phyloP scores from a whole-genome alignment of 148 eudicot genomes.

The Camellia japonica region DNA sequence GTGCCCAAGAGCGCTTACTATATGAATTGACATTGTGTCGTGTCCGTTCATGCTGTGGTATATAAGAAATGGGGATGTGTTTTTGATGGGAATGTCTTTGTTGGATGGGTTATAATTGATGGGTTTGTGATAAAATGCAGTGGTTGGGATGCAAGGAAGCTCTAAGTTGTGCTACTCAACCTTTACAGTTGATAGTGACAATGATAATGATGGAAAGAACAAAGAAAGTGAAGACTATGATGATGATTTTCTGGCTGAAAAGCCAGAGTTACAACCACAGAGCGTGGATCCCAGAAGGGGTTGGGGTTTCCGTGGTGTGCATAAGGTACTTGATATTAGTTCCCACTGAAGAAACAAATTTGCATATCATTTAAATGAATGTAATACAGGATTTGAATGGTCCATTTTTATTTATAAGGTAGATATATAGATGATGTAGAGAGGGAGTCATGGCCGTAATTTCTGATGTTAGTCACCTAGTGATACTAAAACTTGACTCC shows the following conservation, averaged over 20 bases:
- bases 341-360: neutral
- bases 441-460: neutral
- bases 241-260: conserved; percentile 46
- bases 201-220: conserved; percentile 30
- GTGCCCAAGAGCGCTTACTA: conserved; percentile 16
- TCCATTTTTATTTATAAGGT: neutral
- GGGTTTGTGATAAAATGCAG: conserved; percentile 31
- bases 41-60: neutral
- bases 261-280: conserved; percentile 48
- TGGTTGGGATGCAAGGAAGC: conserved; percentile 44
- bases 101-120: neutral
- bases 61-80: neutral
- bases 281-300: conserved; percentile 83
- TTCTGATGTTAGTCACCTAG: neutral
- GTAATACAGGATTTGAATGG: neutral
- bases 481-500: neutral
- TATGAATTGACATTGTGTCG: neutral
- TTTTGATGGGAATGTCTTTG: conserved; percentile 7
- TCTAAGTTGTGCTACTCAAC: conserved; percentile 55
- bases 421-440: neutral
- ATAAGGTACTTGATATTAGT: conserved; percentile 55
- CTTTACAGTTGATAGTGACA: conserved; percentile 32
- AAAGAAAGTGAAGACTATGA: conserved; percentile 27
- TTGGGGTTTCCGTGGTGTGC: conserved; percentile 89
- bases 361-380: neutral